Evolutionary conservation across 805 yeast species (phyloP), one percentile per base, ranked within the genome.

Genomic region (Myxozyma kluyveri): DNA sequence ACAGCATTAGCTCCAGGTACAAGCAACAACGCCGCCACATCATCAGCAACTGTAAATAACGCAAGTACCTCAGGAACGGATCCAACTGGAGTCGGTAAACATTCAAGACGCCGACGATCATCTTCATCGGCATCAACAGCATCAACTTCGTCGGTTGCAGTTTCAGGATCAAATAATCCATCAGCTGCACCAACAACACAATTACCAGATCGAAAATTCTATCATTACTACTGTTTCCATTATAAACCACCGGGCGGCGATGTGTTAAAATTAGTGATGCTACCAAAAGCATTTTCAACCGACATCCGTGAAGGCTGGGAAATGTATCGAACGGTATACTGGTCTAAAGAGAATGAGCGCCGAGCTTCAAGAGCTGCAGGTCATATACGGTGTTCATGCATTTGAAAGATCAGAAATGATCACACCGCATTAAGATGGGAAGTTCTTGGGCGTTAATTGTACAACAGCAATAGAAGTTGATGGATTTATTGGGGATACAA

Each of bases 251-350:
- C 65, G 2, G 96, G 95, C 0, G 82, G 85, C 5, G 78, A 79
- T 23, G 88, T 86, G 59, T 88, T 90, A 10, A 90, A 89, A 66
- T 67, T 93, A 6, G 85, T 88, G 7, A 72, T 93, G 49, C 84
- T 84, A 52, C 86, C 97, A 2, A 73, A 96, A 45, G 83, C 83
- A 1, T 93, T 91, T 69, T 80, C 81, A 54, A 82, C 93, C 0
- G 90, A 86, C 44, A 80, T 86, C 4, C 77, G 96, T 57, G 96
- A 90, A 67, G 90, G 88, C 7, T 91, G 99, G 98, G 99, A 91
- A 64, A 68, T 88, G 37, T 91, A 90, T 63, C 71, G 99, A 54
- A 87, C 86, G 60, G 97, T 90, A 66, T 93, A 89, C 65, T 93
- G 98, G 97, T 80, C 82, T 21, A 77, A 84, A 61, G 96, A 89